A percentile compares a stretch with the other conserved stretches of the same genome.
Conservation (phyloP, 2,329 filamentous ascomycete genomes). For the Aspergillus sp. region DNA sequence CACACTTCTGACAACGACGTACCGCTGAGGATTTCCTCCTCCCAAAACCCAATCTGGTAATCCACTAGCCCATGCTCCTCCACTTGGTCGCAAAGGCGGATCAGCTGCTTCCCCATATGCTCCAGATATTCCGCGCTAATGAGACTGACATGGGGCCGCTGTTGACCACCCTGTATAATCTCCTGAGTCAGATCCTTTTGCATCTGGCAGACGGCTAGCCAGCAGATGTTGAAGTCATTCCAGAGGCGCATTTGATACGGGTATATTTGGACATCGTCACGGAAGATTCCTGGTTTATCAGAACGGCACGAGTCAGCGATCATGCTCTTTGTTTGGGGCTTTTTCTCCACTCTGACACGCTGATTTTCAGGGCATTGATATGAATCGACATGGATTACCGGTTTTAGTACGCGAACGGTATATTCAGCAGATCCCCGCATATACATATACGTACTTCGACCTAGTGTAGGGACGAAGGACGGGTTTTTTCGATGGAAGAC, state of each 20-base stretch:
- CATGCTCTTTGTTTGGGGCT: neutral
- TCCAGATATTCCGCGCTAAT: slow-evolving; percentile 64
- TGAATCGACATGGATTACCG: neutral
- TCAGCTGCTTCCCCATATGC: slow-evolving; percentile 73
- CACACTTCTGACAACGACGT: slow-evolving; percentile 34
- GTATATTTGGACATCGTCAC: slow-evolving; percentile 72
- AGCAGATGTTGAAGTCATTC: slow-evolving; percentile 91
- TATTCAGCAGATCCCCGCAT: neutral
- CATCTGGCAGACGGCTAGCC: slow-evolving; percentile 74
- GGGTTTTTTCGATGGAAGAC: neutral
- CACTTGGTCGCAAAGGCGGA: slow-evolving; percentile 75
- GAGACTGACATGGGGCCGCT: slow-evolving; percentile 53
- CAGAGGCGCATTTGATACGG: slow-evolving; percentile 74
- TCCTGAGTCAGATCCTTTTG: slow-evolving; percentile 68
- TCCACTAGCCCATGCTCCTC: slow-evolving; percentile 92
- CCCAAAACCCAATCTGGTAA: slow-evolving; percentile 94
- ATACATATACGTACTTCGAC: neutral
- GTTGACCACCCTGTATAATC: slow-evolving; percentile 53
- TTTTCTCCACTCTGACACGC: neutral
- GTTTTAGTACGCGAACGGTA: neutral
- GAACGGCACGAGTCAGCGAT: neutral
- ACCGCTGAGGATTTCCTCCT: slow-evolving; percentile 84
- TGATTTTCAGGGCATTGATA: neutral
- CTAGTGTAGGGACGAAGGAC: neutral
- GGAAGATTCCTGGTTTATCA: slow-evolving; percentile 60